phyloP scores from a whole-genome alignment of 306 rosid genomes.

The Ziziphus jujuba region DNA sequence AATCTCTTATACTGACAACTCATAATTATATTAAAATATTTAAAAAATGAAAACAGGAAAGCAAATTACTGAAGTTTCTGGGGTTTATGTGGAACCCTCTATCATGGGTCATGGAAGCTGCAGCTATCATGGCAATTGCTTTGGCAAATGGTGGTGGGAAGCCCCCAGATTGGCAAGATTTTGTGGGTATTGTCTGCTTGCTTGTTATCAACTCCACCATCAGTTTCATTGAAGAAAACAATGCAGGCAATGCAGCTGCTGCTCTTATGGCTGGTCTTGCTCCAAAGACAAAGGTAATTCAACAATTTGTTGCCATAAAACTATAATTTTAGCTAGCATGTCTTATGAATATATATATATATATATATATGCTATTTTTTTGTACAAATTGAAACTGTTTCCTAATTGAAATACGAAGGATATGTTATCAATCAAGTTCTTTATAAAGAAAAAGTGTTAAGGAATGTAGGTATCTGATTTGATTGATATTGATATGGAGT shows the following conservation, averaged over 20 bases:
- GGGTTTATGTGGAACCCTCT: slow-evolving; percentile 99
- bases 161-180: slow-evolving; percentile 99
- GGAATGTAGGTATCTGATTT: background rate
- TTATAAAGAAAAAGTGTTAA: no score
- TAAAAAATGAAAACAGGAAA: slow-evolving; percentile 53
- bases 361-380: no score
- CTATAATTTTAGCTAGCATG: no score
- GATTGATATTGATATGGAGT: background rate
- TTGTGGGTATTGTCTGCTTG: slow-evolving; percentile 78
- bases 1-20: slow-evolving; percentile 28
- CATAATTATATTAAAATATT: background rate
- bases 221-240: slow-evolving; percentile 97
- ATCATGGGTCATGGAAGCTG: slow-evolving; percentile 99
- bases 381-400: no score
- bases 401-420: no score
- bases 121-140: slow-evolving; percentile 94
- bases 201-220: slow-evolving; percentile 92
- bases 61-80: slow-evolving; percentile 90
- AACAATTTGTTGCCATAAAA: background rate
- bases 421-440: no score
- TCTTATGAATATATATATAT: no score
- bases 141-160: slow-evolving; percentile 82
- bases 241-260: slow-evolving; percentile 99
- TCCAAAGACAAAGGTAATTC: slow-evolving; percentile 85
- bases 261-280: slow-evolving; percentile 99